Percentiles rank a stretch among this genome's conserved stretches.
Evolutionary conservation across 805 yeast genomes (phyloP).

Genomic region (Kuraishia capsulata): DNA sequence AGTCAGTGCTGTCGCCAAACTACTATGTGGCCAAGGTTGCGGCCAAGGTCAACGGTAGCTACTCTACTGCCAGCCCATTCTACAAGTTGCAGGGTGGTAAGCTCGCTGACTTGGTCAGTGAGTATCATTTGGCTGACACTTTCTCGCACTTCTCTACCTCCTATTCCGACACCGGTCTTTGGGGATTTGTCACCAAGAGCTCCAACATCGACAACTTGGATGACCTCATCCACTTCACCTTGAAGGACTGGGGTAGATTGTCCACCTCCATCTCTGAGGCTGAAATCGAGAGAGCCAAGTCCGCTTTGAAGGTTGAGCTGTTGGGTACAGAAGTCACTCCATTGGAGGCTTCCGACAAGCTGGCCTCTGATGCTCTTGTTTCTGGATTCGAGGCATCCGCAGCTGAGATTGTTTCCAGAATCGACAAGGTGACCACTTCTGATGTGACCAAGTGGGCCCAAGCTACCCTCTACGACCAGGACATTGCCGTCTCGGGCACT

Average conservation of each 20-base stretch:
- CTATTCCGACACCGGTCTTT: slow-evolving; percentile 71
- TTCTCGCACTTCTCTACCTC: slow-evolving; percentile 65
- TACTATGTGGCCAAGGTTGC: slow-evolving; percentile 70
- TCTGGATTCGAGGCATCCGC: slow-evolving; percentile 55
- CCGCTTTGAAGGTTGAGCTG: slow-evolving; percentile 55
- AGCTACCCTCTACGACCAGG: slow-evolving; percentile 73
- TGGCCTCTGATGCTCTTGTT: slow-evolving; percentile 52
- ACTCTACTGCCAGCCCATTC: slow-evolving; percentile 41
- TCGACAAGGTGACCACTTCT: slow-evolving; percentile 54
- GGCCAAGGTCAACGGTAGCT: slow-evolving; percentile 50
- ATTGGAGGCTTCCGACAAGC: slow-evolving; percentile 40
- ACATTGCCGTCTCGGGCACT: slow-evolving; percentile 72
- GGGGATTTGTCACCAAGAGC: slow-evolving; percentile 71
- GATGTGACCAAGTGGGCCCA: slow-evolving; percentile 69
- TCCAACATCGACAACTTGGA: slow-evolving; percentile 53
- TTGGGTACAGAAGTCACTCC: slow-evolving; percentile 36
- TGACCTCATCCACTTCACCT: slow-evolving; percentile 71
- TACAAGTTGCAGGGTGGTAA: slow-evolving; percentile 57
- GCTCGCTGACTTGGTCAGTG: slow-evolving; percentile 58
- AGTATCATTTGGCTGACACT: slow-evolving; percentile 64
- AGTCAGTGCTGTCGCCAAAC: slow-evolving; percentile 51
- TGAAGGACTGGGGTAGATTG: slow-evolving; percentile 85
- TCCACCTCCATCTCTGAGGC: slow-evolving; percentile 66
- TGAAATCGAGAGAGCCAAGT: slow-evolving; percentile 73
- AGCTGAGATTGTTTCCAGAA: slow-evolving; percentile 47